These are phyloP conservation scores for Phyllosticta citribraziliensis DNA, from an alignment of 2,329 filamentous ascomycete species.

Conservation along the genomic window DNA sequence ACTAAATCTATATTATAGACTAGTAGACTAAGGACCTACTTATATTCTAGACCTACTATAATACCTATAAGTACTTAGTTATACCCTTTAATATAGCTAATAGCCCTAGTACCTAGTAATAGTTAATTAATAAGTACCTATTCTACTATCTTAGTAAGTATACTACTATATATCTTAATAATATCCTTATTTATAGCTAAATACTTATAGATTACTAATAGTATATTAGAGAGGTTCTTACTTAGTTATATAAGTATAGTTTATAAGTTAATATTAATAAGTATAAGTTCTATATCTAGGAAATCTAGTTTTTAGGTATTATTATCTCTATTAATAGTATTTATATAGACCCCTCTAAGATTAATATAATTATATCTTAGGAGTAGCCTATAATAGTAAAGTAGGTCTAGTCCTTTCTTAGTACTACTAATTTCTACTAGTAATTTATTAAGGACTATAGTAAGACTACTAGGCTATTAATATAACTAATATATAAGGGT, in stretches of 20 bases:
- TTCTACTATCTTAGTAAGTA: slow-evolving; percentile 10
- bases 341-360: slow-evolving; percentile 10
- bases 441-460: background rate
- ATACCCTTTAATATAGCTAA: slow-evolving; percentile 14
- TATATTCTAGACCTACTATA: slow-evolving; percentile 8
- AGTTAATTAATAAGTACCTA: slow-evolving; percentile 13
- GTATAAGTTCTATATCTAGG: slow-evolving; percentile 5
- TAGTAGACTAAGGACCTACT: slow-evolving; percentile 11
- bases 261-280: slow-evolving; percentile 12
- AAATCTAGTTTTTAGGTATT: slow-evolving; percentile 10
- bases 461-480: background rate
- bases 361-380: slow-evolving; percentile 6
- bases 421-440: slow-evolving; percentile 11
- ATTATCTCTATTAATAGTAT: slow-evolving; percentile 12
- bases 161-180: slow-evolving; percentile 13
- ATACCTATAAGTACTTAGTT: slow-evolving; percentile 12
- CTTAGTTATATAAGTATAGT: background rate
- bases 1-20: slow-evolving; percentile 10
- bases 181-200: slow-evolving; percentile 14
- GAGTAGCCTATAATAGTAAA: background rate
- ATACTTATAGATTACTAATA: slow-evolving; percentile 6
- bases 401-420: slow-evolving; percentile 9
- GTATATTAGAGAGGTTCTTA: slow-evolving; percentile 6
- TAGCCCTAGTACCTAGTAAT: slow-evolving; percentile 11
- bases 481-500: background rate